Conservation (phyloP, 345 rosid genomes). For the Rubroshorea leprosula region DNA sequence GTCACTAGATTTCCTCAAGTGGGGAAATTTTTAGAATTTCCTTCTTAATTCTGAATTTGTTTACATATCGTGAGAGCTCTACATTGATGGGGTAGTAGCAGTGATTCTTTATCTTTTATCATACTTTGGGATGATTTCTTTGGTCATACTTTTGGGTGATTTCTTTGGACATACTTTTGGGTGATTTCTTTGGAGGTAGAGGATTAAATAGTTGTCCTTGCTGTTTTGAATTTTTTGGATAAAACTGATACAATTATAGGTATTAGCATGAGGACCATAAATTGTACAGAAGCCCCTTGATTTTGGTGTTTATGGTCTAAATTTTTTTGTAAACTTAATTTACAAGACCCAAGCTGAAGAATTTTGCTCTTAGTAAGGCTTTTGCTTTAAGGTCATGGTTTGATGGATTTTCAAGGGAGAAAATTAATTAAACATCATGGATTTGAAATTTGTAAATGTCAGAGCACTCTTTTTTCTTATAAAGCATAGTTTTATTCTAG, state of each 20-base stretch:
- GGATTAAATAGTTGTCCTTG: not conserved
- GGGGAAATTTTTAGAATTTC: constrained; percentile 3
- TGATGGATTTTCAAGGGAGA: constrained; percentile 3
- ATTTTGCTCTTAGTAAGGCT: constrained; percentile 3
- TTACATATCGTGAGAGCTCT: constrained; percentile 4
- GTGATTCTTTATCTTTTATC: too few relatives aligned
- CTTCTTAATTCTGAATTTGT: not conserved
- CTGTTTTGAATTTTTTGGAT: not conserved
- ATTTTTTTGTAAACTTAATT: not conserved
- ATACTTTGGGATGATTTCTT: not conserved
- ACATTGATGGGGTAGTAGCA: not conserved
- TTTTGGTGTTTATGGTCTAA: not conserved
- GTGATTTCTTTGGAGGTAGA: not conserved
- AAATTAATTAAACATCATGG: not conserved
- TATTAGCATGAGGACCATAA: not conserved
- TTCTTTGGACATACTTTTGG: not conserved
- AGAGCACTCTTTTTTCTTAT: not conserved
- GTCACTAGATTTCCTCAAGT: not conserved
- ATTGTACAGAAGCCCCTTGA: not conserved
- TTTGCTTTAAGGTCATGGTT: not conserved
- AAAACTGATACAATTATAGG: not conserved
- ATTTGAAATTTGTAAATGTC: not conserved
- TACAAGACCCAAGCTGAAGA: not conserved
- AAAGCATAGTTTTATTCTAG: not conserved
- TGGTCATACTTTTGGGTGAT: not conserved